A percentile compares a stretch with the other conserved stretches of the same genome.
Conservation (phyloP, 306 rosid genomes). For the Lupinus albus region DNA sequence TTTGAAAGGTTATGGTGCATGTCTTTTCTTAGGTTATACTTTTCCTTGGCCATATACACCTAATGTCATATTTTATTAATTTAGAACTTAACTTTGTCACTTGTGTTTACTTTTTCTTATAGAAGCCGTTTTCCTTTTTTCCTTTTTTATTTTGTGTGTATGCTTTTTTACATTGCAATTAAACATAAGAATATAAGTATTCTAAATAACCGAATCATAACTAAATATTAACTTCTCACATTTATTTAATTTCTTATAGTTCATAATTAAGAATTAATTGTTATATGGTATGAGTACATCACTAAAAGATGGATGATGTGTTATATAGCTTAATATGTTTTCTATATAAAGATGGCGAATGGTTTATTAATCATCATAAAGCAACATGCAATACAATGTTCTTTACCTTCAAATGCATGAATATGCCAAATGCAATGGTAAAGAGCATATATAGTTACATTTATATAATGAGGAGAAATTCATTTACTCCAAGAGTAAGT, state of each 20-base stretch:
- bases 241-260: neutral
- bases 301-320: neutral
- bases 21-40: constrained; percentile 50
- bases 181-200: constrained; percentile 1
- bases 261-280: neutral
- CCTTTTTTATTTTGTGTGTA: neutral
- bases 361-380: neutral
- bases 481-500: no score
- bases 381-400: neutral
- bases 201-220: neutral
- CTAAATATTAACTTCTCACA: neutral
- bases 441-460: no score
- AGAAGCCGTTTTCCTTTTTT: neutral
- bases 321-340: neutral
- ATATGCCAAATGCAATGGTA: no score
- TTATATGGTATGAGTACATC: neutral
- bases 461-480: no score
- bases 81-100: constrained; percentile 9
- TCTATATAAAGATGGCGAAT: neutral
- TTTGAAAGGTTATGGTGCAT: constrained; percentile 34
- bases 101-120: neutral
- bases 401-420: neutral
- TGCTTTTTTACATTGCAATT: neutral
- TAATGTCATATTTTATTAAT: constrained; percentile 35
- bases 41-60: constrained; percentile 45